Evolutionary conservation across 345 rosid species (phyloP), one percentile per base, ranked within the genome.

Genomic region (Ceriops zippeliana): DNA sequence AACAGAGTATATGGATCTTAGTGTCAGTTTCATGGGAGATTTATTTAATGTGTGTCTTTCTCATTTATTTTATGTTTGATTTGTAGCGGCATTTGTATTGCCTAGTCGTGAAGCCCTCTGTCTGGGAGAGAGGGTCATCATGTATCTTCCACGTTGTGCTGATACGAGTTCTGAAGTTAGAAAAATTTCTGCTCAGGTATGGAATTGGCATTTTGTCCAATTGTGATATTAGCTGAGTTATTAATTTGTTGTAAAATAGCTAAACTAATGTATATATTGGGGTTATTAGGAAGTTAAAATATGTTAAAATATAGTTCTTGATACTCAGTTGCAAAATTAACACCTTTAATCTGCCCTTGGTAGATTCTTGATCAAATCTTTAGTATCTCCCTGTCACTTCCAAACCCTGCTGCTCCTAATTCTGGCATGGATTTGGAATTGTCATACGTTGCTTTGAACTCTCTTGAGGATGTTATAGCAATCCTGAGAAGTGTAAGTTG

Each of bases 391-490:
- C 90, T 93, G 76, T 89, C 96, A 70, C 98, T 93, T 75, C 96
- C 96, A 75, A 87, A 85, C 75, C 87, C 92, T 42, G 78, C 35
- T 62, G 83, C 78, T 67, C 77, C 95, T 68, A 86, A 74, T 71
- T 57, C 66, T 51, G 75, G 70, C 61, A 65, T 80, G 67, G 88
- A 89, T 76, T 81, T 87, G 57, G 97, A 93, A 76, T 80, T 82
- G 67, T 83, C 91, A 30, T 93, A 93, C 63, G 74, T 76, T 32
- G 95, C 98, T 70, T 79, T 93, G 68, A 88, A 92, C 65, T 91
- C 98, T 65, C 95, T 93, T 62, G 98, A 88, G 87, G 98, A 93
- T 80, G 98, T 93, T 67, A 88, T 93, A 79, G 92, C 95, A 67
- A 91, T 91, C 77, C 78, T 93, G 83, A 88, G 87, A 86, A 88